These are phyloP conservation scores for Chalciporus piperatus DNA, from an alignment of 768 basidiomycete species.

Conservation along the genomic window DNA sequence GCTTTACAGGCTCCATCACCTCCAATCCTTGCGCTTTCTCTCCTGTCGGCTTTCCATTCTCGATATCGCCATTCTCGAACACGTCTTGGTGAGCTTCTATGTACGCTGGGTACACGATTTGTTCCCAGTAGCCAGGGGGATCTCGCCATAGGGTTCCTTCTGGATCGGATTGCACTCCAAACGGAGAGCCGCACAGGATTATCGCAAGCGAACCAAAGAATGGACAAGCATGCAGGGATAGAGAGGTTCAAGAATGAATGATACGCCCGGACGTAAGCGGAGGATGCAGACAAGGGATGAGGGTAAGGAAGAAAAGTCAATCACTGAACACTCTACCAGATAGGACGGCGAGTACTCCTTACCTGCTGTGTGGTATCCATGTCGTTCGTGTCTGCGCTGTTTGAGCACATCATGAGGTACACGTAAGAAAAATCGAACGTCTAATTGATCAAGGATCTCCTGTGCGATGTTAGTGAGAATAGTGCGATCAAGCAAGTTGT, in stretches of 20 bases:
- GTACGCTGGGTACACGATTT: slow-evolving; percentile 94
- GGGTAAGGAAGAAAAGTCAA: slow-evolving; percentile 21
- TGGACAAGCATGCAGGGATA: slow-evolving; percentile 7
- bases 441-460: slow-evolving; percentile 69
- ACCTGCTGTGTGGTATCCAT: slow-evolving; percentile 91
- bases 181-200: not conserved
- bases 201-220: not conserved
- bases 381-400: slow-evolving; percentile 70
- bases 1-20: slow-evolving; percentile 59
- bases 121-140: slow-evolving; percentile 86
- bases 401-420: slow-evolving; percentile 76
- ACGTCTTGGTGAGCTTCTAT: slow-evolving; percentile 72
- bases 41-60: slow-evolving; percentile 53
- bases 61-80: slow-evolving; percentile 74
- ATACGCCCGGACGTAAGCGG: slow-evolving; percentile 18
- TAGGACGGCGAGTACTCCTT: slow-evolving; percentile 24
- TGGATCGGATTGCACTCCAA: slow-evolving; percentile 77
- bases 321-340: slow-evolving; percentile 10
- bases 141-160: slow-evolving; percentile 90
- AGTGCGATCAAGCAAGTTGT: not conserved
- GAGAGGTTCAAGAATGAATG: slow-evolving; percentile 2
- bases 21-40: slow-evolving; percentile 51
- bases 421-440: slow-evolving; percentile 81
- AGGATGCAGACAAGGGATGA: slow-evolving; percentile 16
- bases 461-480: slow-evolving; percentile 28